Evolutionary conservation across 129 eudicot species (phyloP), one percentile per base, ranked within the genome.

Genomic region (Silybum marianum): DNA sequence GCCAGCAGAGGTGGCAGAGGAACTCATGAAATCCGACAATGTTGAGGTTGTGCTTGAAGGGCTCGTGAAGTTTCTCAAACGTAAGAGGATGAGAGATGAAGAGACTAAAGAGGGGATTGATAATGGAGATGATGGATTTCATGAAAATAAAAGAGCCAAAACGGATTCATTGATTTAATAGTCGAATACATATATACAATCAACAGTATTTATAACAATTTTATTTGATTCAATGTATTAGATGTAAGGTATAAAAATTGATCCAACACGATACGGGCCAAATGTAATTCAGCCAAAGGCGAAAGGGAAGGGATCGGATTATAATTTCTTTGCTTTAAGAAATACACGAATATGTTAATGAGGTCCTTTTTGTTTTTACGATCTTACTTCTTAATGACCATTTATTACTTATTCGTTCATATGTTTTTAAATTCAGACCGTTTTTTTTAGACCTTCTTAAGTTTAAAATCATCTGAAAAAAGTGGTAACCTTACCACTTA

Each of bases 1-100:
- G 1, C 97, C 97, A 0, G 97, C 97, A 0, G 91, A 92, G 78
- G 93, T 90, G 30, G 97, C 93, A 0, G 97, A 92, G 79, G 88
- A 92, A 63, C 85, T 92, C 19, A 83, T 92, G 93, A 88, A 88
- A 69, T 81, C 79, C 21, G 89, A 91, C 10, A 87, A 90, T 23
- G 75, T 62, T 9, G 89, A 92, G 71, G 81, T 72, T 71, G 84
- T 79, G 12, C 91, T 92, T 3, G 77, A 72, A 38, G 91, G 91
- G 23, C 78, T 92, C 4, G 24, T 83, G 9, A 68, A 69, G 23
- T 90, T 82, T 71, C 77, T 92, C 19, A 83, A 80, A n/a, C 25
- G 60, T 44, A 89, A 89, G 86, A 88, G 69, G 78, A 80, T 26
- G 48, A 81, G 82, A 30, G 84, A 66, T 2, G 85, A 87, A 12